Base-by-base conservation (phyloP, 2,329 filamentous ascomycete species). In the Ceratocystiopsis minuta region DNA sequence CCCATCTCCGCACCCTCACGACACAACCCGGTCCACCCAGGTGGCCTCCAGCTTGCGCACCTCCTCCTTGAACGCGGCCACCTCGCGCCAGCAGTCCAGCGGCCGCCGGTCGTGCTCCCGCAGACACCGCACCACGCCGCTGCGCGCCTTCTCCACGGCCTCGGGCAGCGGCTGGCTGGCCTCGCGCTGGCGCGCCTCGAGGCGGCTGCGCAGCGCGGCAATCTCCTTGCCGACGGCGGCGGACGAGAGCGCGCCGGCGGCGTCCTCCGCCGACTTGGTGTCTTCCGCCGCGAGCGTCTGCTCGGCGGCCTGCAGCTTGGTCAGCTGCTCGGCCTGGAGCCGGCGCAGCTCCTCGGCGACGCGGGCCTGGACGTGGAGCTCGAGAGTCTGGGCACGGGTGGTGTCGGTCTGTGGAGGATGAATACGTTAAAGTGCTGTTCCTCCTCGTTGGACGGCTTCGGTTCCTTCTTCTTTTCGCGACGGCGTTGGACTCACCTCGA, bases 361-460 rank as follows among this genome's bases (percentile, higher is more conserved):
- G 60, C 88, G 87, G 57, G 75, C 66, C 66, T 95, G 87, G 60
- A 94, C 78, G 54, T 88, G 80, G 49, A 90, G 75, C 64, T 96
- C 88, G 59, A 85, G 66, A 55, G 78, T 68, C 63, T 83, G 83
- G 54, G 80, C 72, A 57, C 88, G 86, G 50, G 85, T 87, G 46
- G 78, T 76, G 65, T 96, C 87, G 62, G 81, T 88, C 88, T 96
- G 57, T n/a, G n/a, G n/a, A n/a, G n/a, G n/a, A n/a, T n/a, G n/a
- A n/a, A n/a, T n/a, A n/a, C n/a, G n/a, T n/a, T n/a, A n/a, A n/a
- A n/a, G n/a, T n/a, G n/a, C n/a, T n/a, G n/a, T n/a, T n/a, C n/a
- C n/a, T n/a, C n/a, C n/a, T n/a, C n/a, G n/a, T n/a, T n/a, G n/a
- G n/a, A n/a, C n/a, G n/a, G n/a, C n/a, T n/a, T n/a, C n/a, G n/a